A percentile compares a stretch with the other conserved stretches of the same genome.
Evolutionary conservation across 1,284 basidiomycete genomes (phyloP).

Genomic region (Coniophora puteana): DNA sequence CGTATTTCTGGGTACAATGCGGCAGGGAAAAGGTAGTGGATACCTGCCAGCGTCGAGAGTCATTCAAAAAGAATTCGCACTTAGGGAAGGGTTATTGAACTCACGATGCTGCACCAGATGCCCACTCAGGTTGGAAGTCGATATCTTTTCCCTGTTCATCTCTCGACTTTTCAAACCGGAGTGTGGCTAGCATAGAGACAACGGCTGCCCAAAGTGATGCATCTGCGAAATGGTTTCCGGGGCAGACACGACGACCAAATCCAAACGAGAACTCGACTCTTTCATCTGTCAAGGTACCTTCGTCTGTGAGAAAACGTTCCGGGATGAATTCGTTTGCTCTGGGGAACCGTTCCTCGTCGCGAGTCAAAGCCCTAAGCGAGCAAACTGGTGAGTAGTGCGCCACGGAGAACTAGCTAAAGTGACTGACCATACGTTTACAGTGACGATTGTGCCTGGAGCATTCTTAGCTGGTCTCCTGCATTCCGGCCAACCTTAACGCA

Average conservation of each 20-base stretch:
- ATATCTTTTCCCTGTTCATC: slow-evolving; percentile 8
- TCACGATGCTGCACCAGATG: slow-evolving; percentile 6
- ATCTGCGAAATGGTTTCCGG: slow-evolving; percentile 6
- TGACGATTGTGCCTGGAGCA: no score
- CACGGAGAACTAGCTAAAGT: no score
- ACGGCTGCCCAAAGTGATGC: slow-evolving; percentile 10
- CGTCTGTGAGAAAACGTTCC: slow-evolving; percentile 11
- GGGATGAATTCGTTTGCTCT: slow-evolving; percentile 14
- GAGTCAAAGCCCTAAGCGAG: slow-evolving; percentile 11
- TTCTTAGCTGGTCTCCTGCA: no score
- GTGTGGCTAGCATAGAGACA: slow-evolving; percentile 7
- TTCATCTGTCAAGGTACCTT: slow-evolving; percentile 5
- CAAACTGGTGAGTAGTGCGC: no score
- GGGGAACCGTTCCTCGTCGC: slow-evolving; percentile 12
- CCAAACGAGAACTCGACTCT: slow-evolving; percentile 3
- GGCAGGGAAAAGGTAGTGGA: slow-evolving; percentile 9
- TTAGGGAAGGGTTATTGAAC: no score
- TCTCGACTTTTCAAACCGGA: slow-evolving; percentile 4
- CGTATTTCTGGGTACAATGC: slow-evolving; percentile 5
- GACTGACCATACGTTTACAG: no score
- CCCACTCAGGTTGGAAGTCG: slow-evolving; percentile 9
- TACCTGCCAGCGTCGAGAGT: no score
- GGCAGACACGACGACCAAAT: slow-evolving; percentile 8
- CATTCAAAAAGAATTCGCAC: no score
- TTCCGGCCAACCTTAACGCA: no score